Evolutionary conservation across 2,329 filamentous ascomycete genomes (phyloP).

Genomic region (Ophiognomonia clavigignenti-juglandacearum): DNA sequence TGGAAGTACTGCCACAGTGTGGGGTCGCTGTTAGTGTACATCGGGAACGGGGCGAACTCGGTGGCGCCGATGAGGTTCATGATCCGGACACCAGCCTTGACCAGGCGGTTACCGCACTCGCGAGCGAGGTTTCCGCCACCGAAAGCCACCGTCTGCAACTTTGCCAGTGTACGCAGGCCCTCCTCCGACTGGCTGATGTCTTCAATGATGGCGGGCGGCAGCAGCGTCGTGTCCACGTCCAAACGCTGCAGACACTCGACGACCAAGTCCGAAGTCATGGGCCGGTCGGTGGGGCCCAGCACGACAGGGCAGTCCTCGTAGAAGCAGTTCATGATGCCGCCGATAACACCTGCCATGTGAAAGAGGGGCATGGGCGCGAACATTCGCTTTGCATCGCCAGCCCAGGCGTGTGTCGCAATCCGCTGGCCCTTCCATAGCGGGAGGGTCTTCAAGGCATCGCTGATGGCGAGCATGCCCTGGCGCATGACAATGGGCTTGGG

Average conservation of each 20-base stretch:
- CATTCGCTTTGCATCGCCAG: constrained; percentile 1
- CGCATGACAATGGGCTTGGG: constrained; percentile 39
- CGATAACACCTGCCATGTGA: constrained; percentile 31
- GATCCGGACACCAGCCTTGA: constrained; percentile 28
- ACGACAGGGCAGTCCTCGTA: constrained; percentile 27
- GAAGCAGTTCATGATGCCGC: constrained; percentile 21
- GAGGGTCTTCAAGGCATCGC: constrained; percentile 26
- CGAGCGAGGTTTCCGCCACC: constrained; percentile 31
- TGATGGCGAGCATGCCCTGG: constrained; percentile 32
- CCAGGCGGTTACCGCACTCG: constrained; percentile 33
- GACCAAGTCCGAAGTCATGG: constrained; percentile 30
- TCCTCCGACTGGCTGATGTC: constrained; percentile 33
- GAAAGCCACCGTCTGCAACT: constrained; percentile 25
- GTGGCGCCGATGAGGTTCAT: constrained; percentile 36
- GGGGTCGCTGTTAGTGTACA: constrained; percentile 28
- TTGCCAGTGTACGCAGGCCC: constrained; percentile 25
- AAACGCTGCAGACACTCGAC: constrained; percentile 26
- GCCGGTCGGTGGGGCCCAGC: constrained; percentile 27
- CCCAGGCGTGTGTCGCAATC: not conserved
- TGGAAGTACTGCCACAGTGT: constrained; percentile 39
- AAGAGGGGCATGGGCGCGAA: constrained; percentile 31
- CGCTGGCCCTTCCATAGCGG: constrained; percentile 17
- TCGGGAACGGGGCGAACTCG: constrained; percentile 26
- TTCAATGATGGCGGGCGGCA: constrained; percentile 37
- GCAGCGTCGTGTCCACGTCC: constrained; percentile 22